Evolutionary conservation across 371 early-diverging fungal genomes (phyloP).

Genomic region (Mortierella sp.): DNA sequence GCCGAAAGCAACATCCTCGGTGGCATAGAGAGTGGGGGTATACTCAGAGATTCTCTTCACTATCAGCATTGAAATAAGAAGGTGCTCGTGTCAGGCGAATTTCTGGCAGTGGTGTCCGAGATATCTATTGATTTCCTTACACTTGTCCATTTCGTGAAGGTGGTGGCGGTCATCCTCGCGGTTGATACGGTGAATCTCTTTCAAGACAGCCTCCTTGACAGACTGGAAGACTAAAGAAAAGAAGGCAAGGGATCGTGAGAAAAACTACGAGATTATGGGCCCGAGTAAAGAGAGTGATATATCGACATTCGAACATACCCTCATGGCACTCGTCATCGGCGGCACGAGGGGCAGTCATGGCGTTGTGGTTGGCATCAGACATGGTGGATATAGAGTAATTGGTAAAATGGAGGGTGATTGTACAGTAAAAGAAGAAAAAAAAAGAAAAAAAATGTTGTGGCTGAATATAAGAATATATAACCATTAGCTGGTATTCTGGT

Average conservation of each 20-base stretch:
- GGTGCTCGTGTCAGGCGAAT: neutral
- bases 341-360: conserved; percentile 60
- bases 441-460: conserved; percentile 4
- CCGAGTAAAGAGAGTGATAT: neutral
- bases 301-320: conserved; percentile 37
- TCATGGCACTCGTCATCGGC: conserved; percentile 61
- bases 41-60: conserved; percentile 61
- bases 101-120: no score
- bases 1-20: conserved; percentile 66
- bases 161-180: conserved; percentile 61
- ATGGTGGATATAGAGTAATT: conserved; percentile 37
- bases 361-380: conserved; percentile 64
- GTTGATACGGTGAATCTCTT: conserved; percentile 58
- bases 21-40: conserved; percentile 62
- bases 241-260: neutral
- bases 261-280: conserved; percentile 1
- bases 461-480: neutral
- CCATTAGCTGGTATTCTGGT: neutral
- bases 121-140: conserved; percentile 17
- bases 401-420: neutral
- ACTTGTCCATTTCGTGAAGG: conserved; percentile 63
- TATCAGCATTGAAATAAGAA: neutral
- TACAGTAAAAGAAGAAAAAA: conserved; percentile 5
- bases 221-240: conserved; percentile 56
- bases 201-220: conserved; percentile 58